Conservation (phyloP, 305 asterid genomes). For the Fraxinus sp. region DNA sequence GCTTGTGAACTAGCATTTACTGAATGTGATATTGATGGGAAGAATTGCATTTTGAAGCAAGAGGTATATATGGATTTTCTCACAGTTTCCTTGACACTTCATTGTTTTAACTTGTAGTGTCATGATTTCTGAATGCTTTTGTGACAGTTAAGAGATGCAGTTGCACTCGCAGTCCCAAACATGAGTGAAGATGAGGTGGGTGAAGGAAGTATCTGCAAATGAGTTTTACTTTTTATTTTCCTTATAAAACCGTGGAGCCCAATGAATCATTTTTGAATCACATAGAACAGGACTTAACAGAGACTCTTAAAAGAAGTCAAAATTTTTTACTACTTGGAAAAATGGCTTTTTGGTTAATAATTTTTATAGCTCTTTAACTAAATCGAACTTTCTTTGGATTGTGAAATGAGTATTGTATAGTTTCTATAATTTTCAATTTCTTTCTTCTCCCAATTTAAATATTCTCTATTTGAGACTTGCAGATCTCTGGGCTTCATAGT, state of each 20-base stretch:
- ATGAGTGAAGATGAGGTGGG: slow-evolving; percentile 59
- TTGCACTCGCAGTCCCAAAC: slow-evolving; percentile 50
- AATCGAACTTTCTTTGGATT: neutral
- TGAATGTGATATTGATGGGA: slow-evolving; percentile 48
- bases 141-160: slow-evolving; percentile 55
- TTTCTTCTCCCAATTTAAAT: neutral
- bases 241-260: neutral
- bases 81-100: neutral
- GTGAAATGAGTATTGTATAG: neutral
- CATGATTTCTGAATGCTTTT: slow-evolving; percentile 9
- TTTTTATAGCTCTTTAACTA: neutral
- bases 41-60: slow-evolving; percentile 51
- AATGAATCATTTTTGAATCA: neutral
- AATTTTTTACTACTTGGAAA: neutral
- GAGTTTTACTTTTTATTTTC: neutral
- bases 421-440: neutral
- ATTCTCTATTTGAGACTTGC: slow-evolving; percentile 23
- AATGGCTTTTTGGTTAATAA: neutral
- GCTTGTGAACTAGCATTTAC: slow-evolving; percentile 79
- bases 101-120: slow-evolving; percentile 15
- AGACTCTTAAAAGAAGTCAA: neutral
- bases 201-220: slow-evolving; percentile 4
- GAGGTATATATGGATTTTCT: slow-evolving; percentile 49
- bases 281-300: neutral
- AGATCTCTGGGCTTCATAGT: slow-evolving; percentile 64